Evolutionary conservation across 1,284 basidiomycete genomes (phyloP).

Genomic region (Papiliotrema fonsecae): DNA sequence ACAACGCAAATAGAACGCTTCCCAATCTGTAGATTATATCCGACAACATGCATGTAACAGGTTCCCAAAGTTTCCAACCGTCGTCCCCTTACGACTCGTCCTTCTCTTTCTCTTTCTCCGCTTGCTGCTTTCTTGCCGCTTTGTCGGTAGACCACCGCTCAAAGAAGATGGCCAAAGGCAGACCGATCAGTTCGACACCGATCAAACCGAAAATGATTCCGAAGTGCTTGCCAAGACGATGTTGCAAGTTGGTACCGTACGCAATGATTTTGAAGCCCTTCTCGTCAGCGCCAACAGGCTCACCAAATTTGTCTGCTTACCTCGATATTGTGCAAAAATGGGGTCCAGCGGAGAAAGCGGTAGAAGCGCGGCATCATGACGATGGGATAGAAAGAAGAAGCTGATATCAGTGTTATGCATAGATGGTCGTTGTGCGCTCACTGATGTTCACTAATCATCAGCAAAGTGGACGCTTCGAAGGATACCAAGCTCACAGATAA

Average conservation of each 20-base stretch:
- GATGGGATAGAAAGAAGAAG: constrained; percentile 37
- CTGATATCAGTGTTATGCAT: constrained; percentile 7
- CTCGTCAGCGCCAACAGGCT: not conserved
- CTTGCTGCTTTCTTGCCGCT: constrained; percentile 8
- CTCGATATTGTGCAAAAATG: constrained; percentile 34
- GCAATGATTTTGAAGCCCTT: constrained; percentile 38
- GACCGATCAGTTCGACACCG: constrained; percentile 29
- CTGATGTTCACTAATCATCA: constrained; percentile 29
- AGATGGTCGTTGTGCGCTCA: constrained; percentile 3
- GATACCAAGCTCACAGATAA: constrained; percentile 19
- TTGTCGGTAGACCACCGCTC: constrained; percentile 28
- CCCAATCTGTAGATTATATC: not conserved
- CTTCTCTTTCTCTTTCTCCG: constrained; percentile 10
- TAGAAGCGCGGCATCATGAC: constrained; percentile 37
- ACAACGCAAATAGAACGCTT: constrained; percentile 28
- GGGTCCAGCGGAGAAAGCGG: constrained; percentile 29
- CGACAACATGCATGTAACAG: too few relatives aligned
- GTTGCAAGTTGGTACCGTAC: constrained; percentile 28
- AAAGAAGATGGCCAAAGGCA: constrained; percentile 24
- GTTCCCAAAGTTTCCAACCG: not conserved
- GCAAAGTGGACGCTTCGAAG: not conserved
- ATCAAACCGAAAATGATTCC: constrained; percentile 35
- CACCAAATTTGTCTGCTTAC: constrained; percentile 2
- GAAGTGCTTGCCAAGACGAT: constrained; percentile 32
- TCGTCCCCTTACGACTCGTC: constrained; percentile 1